These are phyloP conservation scores for Atkinsonella hypoxylon DNA, from an alignment of 2,329 filamentous ascomycete species.

Conservation along the genomic window DNA sequence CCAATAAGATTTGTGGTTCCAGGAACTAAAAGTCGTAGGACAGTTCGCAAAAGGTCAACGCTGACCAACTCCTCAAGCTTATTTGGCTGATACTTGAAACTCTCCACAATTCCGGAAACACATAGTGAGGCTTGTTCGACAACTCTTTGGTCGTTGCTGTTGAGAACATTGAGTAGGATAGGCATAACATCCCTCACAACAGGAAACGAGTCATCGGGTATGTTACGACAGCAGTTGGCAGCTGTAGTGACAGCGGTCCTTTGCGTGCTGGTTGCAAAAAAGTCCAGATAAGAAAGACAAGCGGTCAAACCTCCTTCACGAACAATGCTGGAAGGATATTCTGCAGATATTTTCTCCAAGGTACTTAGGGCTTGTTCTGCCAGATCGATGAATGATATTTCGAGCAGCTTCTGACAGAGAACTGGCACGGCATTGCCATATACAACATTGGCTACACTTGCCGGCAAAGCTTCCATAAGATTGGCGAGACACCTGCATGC, in stretches of 20 bases:
- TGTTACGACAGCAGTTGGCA: conserved; percentile 95
- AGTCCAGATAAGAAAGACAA: conserved; percentile 92
- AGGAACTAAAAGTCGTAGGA: conserved; percentile 78
- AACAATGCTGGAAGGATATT: conserved; percentile 91
- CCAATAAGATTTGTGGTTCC: conserved; percentile 94
- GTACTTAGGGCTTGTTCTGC: conserved; percentile 96
- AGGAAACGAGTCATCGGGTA: conserved; percentile 83
- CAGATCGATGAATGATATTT: conserved; percentile 94
- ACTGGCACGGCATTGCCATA: conserved; percentile 95
- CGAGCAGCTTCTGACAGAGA: conserved; percentile 84
- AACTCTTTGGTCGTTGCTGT: conserved; percentile 88
- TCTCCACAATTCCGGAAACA: conserved; percentile 91
- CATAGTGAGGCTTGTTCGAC: conserved; percentile 95
- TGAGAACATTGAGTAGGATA: conserved; percentile 77
- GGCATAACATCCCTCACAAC: conserved; percentile 96
- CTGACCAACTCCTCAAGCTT: conserved; percentile 91
- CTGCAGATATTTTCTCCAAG: conserved; percentile 90
- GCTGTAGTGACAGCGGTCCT: conserved; percentile 93
- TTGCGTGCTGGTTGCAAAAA: conserved; percentile 95
- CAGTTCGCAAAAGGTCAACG: conserved; percentile 70
- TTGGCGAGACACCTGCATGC: conserved; percentile 94
- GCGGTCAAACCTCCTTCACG: conserved; percentile 89
- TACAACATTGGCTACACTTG: conserved; percentile 87
- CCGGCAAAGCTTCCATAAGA: conserved; percentile 90
- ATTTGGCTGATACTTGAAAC: conserved; percentile 77